These are phyloP conservation scores for Blastocystis sp. DNA, from an alignment of 352 stramenopile species.

Conservation along the genomic window DNA sequence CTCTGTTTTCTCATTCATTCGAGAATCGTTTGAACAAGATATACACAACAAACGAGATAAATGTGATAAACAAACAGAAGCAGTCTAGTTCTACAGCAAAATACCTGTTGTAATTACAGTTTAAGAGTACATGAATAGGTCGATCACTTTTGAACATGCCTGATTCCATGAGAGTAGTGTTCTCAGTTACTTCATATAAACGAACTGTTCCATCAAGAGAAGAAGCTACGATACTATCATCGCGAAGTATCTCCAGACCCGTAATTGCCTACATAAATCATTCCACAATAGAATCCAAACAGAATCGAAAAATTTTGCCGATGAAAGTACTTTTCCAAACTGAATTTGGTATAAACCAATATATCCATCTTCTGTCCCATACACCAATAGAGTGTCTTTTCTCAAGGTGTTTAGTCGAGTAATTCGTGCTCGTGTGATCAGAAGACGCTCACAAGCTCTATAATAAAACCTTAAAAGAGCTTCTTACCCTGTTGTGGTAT, in stretches of 20 bases:
- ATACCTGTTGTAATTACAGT: background rate
- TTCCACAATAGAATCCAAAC: background rate
- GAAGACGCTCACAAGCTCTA: background rate
- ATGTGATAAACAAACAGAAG: background rate
- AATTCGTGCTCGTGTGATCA: background rate
- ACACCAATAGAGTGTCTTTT: background rate
- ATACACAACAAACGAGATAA: background rate
- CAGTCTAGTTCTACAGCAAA: background rate
- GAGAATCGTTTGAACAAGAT: background rate
- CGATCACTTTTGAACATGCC: background rate
- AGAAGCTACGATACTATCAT: background rate
- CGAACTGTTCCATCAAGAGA: background rate
- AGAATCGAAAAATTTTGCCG: background rate
- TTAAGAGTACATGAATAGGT: background rate
- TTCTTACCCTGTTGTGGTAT: background rate
- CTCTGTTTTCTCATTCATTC: background rate
- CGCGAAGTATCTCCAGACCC: background rate
- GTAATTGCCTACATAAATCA: background rate
- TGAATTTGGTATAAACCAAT: background rate
- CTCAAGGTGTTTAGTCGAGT: background rate
- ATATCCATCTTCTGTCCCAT: conserved; percentile 7
- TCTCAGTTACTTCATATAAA: background rate
- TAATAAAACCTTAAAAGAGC: background rate
- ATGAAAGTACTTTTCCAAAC: background rate
- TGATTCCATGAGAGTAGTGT: background rate